Base-by-base conservation (phyloP, 345 rosid species). In the Rhodamnia rubescens region DNA sequence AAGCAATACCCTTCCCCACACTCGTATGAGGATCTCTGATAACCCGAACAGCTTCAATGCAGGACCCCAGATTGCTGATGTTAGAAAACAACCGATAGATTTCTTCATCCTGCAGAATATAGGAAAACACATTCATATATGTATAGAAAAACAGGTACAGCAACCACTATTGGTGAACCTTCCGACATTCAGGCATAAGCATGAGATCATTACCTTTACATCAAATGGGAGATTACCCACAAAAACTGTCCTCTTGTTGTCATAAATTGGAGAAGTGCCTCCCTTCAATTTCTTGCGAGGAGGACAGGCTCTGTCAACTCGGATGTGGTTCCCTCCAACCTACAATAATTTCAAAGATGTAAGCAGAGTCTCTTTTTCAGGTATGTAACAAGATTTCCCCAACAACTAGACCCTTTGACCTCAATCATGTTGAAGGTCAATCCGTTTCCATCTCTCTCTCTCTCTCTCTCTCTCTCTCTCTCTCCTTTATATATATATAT, bases 141-240 rank as follows among this genome's bases (percentile, higher is more conserved):
- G 16, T 14, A 85, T 27, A 40, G 11, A 56, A 40, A 47, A 49
- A 74, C 85, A 47, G 47, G 22, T 7, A 74, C 20, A 29, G 44
- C 52, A 61, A 47, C 44, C 51, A 20, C 42, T 40, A 14, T 42
- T 18, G 9, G 14, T 18, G 47, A 69, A 69, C 24, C 47, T 32
- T 69, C 47, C 80, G 26, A 10, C 32, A 59, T 22, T 44, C 42
- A 27, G 74, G 74, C 21, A 8, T 53, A 21, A 32, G 61, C 83
- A 36, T 36, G 83, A 21, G 15, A 75, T 59, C 74, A 12, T 89
- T 88, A 97, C 99, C 98, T 96, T 96, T 26, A 96, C 99, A 86
- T 98, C 99, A 78, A 92, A 96, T 64, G 99, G 99, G 87, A 98
- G 98, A 88, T 98, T 96, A 85, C 99, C 99, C 74, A 96, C 87